Evolutionary conservation across 441 rosid species (phyloP), one percentile per base, ranked within the genome.

Genomic region (Populus trichocarpa): DNA sequence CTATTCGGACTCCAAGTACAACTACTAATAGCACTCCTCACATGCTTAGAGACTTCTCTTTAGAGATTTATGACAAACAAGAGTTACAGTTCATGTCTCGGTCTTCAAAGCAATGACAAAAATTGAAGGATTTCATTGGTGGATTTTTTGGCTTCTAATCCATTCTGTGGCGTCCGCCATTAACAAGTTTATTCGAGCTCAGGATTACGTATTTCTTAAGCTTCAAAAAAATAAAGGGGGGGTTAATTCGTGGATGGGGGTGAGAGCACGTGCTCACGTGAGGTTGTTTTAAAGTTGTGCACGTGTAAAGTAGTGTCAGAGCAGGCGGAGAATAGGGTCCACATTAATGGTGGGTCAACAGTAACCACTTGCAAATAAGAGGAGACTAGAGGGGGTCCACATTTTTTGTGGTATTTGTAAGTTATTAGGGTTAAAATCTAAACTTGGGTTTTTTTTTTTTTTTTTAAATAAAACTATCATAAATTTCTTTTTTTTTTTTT

Each of bases 31-130:
- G 38, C 0, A 69, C 76, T n/a, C 70, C 81, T 13, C 85, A 84
- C 72, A 81, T 85, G 86, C 86, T 86, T 25, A 83, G 88, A 59
- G 96, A 90, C 69, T 90, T 93, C 73, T 87, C 94, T 2, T 74
- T 90, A 87, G 89, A 87, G 86, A 87, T 90, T 81, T 82, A 81
- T 76, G 94, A 91, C 35, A 91, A 83, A 79, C 88, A 81, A 65
- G 92, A 93, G 88, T 89, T 89, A 64, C 96, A 86, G 80, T 87
- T 90, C 79, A 76, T 91, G 80, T 83, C 86, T 85, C 78, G 85
- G 18, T 76, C 83, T 63, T 30, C 91, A 22, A 90, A 90, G 75
- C 87, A 83, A 42, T 87, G 82, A 87, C 40, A 16, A 23, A 40
- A 46, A 2, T 22, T 16, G 53, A 23, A 6, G 20, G 22, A 2